These are phyloP conservation scores for Reticulascus tulasneorum DNA, from an alignment of 2,329 filamentous ascomycete genomes.

Conservation along the genomic window DNA sequence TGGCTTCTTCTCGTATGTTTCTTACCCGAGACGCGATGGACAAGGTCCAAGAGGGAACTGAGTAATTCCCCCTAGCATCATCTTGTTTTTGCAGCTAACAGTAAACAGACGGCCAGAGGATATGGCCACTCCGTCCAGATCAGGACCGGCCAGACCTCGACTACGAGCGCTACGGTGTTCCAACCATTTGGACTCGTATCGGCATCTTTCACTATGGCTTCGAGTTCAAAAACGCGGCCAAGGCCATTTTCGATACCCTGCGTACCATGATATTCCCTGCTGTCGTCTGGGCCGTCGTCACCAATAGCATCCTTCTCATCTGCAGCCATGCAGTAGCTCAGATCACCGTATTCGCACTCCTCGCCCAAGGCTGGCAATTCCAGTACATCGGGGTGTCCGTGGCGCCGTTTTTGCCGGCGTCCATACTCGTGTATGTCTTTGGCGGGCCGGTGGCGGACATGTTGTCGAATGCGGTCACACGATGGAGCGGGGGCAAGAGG, in stretches of 20 bases:
- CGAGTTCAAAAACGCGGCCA: slow-evolving; percentile 18
- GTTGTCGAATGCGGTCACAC: slow-evolving; percentile 23
- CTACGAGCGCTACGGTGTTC: slow-evolving; percentile 18
- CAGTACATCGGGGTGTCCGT: slow-evolving; percentile 23
- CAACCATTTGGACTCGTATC: slow-evolving; percentile 26
- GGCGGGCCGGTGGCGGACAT: slow-evolving; percentile 24
- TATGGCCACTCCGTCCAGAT: slow-evolving; percentile 20
- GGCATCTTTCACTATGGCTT: slow-evolving; percentile 25
- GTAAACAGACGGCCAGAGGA: slow-evolving; percentile 4
- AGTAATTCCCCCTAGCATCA: slow-evolving; percentile 5
- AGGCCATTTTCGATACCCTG: slow-evolving; percentile 22
- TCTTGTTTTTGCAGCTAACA: not conserved
- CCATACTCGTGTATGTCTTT: slow-evolving; percentile 18
- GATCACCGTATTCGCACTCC: slow-evolving; percentile 11
- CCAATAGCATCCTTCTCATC: slow-evolving; percentile 25
- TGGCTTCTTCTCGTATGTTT: slow-evolving; percentile 27
- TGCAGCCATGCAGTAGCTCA: slow-evolving; percentile 23
- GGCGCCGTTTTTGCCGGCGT: slow-evolving; percentile 18
- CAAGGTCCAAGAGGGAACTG: slow-evolving; percentile 23
- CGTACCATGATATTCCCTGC: slow-evolving; percentile 28
- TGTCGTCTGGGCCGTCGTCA: slow-evolving; percentile 26
- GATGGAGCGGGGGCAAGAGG: slow-evolving; percentile 19
- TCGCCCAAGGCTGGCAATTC: slow-evolving; percentile 22
- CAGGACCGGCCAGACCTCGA: slow-evolving; percentile 23
- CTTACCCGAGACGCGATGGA: slow-evolving; percentile 31